These are phyloP conservation scores for Saturnispora saitoi DNA, from an alignment of 805 yeast species.

Conservation along the genomic window DNA sequence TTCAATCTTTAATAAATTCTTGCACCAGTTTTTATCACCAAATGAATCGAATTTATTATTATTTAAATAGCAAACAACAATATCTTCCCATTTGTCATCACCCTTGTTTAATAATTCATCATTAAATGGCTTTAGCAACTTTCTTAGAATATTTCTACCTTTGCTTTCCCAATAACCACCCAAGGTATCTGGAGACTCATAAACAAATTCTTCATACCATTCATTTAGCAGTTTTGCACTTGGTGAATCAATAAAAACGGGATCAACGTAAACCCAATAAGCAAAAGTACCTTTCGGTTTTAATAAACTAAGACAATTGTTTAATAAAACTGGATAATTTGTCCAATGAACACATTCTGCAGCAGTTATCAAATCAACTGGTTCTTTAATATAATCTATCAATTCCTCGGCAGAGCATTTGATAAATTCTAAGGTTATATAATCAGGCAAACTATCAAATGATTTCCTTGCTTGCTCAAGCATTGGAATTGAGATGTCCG, in stretches of 20 bases:
- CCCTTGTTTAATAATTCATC: slow-evolving; percentile 31
- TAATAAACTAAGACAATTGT: slow-evolving; percentile 29
- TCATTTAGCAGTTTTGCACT: slow-evolving; percentile 28
- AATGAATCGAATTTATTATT: slow-evolving; percentile 5
- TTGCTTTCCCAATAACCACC: slow-evolving; percentile 85
- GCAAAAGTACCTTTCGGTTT: slow-evolving; percentile 45
- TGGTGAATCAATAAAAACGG: slow-evolving; percentile 32
- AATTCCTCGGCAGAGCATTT: slow-evolving; percentile 19
- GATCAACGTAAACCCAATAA: slow-evolving; percentile 75
- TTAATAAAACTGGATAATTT: slow-evolving; percentile 20
- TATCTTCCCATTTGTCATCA: slow-evolving; percentile 18
- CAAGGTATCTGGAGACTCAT: slow-evolving; percentile 35
- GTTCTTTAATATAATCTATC: slow-evolving; percentile 15
- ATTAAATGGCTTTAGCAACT: slow-evolving; percentile 34
- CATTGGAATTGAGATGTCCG: slow-evolving; percentile 43
- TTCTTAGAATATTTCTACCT: slow-evolving; percentile 52
- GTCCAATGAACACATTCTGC: slow-evolving; percentile 91
- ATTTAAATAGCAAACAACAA: slow-evolving; percentile 22
- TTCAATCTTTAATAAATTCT: slow-evolving; percentile 27
- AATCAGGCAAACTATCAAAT: slow-evolving; percentile 2
- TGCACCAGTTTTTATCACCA: slow-evolving; percentile 15
- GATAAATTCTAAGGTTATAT: neutral
- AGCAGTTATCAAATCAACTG: slow-evolving; percentile 57
- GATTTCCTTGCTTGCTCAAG: slow-evolving; percentile 31
- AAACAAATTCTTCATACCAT: slow-evolving; percentile 35